Evolutionary conservation across 805 yeast species (phyloP).

Genomic region (Peterozyma toletana): DNA sequence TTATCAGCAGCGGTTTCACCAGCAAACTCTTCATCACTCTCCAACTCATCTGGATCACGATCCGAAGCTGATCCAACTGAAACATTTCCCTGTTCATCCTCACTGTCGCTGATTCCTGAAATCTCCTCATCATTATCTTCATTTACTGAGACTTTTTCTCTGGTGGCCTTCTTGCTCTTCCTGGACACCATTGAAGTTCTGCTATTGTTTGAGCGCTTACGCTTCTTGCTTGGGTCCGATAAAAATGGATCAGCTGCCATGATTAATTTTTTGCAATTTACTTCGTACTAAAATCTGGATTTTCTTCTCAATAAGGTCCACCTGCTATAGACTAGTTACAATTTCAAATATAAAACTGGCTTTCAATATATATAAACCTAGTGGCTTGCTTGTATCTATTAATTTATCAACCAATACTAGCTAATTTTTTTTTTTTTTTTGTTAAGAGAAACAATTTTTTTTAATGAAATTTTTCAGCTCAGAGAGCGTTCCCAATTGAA

Average conservation of each 20-base stretch:
- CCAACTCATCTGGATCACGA: conserved; percentile 32
- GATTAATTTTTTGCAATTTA: conserved; percentile 1
- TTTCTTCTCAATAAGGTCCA: background rate
- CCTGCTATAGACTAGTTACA: background rate
- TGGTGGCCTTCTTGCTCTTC: conserved; percentile 11
- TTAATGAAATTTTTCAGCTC: too few relatives aligned
- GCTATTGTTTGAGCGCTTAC: conserved; percentile 28
- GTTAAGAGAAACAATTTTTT: background rate
- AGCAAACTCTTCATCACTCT: conserved; percentile 66
- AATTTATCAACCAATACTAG: background rate
- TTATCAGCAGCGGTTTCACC: conserved; percentile 86
- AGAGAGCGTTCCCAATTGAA: too few relatives aligned
- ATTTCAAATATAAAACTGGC: too few relatives aligned
- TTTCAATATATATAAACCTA: too few relatives aligned
- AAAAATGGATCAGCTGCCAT: conserved; percentile 60
- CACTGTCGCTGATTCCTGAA: conserved; percentile 42
- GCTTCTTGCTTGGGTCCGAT: conserved; percentile 49
- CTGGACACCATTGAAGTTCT: conserved; percentile 10
- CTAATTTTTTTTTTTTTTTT: conserved; percentile 2
- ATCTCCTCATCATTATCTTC: conserved; percentile 46
- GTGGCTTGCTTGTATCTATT: background rate
- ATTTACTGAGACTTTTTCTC: conserved; percentile 14
- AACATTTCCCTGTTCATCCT: conserved; percentile 36
- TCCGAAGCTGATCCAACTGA: conserved; percentile 19
- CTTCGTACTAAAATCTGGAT: background rate